Conservation (phyloP, 2,329 filamentous ascomycete species). For the Penicillium sp. region DNA sequence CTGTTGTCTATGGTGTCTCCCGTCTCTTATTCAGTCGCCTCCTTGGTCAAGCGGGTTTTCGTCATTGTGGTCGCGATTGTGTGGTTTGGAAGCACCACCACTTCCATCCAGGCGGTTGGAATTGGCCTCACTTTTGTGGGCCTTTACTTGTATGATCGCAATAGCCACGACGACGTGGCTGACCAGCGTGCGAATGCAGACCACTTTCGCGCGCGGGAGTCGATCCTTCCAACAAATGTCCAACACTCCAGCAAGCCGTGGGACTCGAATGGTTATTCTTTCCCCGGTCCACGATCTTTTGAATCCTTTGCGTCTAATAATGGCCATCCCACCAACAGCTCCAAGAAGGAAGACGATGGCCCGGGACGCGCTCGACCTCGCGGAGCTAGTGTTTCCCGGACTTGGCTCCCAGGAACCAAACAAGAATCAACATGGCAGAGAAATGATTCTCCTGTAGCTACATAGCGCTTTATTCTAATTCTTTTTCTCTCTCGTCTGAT, state of each 20-base stretch:
- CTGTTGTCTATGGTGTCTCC: conserved; percentile 91
- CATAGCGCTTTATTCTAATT: conserved; percentile 9
- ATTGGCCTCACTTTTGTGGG: conserved; percentile 89
- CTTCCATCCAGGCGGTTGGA: conserved; percentile 75
- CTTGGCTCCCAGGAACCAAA: conserved; percentile 76
- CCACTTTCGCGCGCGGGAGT: conserved; percentile 63
- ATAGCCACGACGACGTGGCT: conserved; percentile 81
- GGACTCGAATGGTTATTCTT: conserved; percentile 39
- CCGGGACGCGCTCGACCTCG: conserved; percentile 44
- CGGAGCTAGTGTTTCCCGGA: conserved; percentile 39
- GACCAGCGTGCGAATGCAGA: conserved; percentile 71
- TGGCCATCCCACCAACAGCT: conserved; percentile 21
- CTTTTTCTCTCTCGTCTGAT: not conserved
- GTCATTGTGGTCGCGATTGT: conserved; percentile 93
- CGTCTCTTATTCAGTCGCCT: conserved; percentile 95
- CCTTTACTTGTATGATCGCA: conserved; percentile 93
- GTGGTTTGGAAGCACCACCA: conserved; percentile 93
- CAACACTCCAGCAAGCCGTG: conserved; percentile 37
- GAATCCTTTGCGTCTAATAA: conserved; percentile 22
- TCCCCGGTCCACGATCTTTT: conserved; percentile 27
- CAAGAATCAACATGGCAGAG: conserved; percentile 81
- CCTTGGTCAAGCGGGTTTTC: conserved; percentile 94
- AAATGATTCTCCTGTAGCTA: conserved; percentile 41
- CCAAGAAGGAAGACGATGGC: conserved; percentile 49
- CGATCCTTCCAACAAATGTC: conserved; percentile 66